Evolutionary conservation across 768 basidiomycete species (phyloP).

Genomic region (Dictyophora rubrovolvata): DNA sequence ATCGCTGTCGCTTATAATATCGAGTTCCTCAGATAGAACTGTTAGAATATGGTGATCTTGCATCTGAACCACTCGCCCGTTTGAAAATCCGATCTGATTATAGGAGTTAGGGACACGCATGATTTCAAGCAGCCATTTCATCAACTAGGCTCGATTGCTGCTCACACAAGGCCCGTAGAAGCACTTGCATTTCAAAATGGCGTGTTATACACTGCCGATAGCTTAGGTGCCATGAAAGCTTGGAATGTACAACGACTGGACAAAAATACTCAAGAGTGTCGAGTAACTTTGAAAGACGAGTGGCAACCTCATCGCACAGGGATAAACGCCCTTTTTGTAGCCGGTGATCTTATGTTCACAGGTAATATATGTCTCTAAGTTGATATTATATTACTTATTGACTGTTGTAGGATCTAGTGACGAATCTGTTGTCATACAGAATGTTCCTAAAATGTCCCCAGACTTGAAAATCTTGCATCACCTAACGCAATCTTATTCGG

Average conservation of each 20-base stretch:
- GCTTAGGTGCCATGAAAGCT: constrained; percentile 78
- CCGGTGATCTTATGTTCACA: constrained; percentile 77
- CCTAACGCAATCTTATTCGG: constrained; percentile 52
- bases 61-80: constrained; percentile 17
- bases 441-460: constrained; percentile 17
- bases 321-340: constrained; percentile 62
- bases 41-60: constrained; percentile 73
- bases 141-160: constrained; percentile 60
- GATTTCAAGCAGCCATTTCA: constrained; percentile 9
- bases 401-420: constrained; percentile 68
- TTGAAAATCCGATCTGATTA: constrained; percentile 27
- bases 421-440: constrained; percentile 61
- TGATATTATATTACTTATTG: background rate
- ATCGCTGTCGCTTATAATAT: constrained; percentile 55
- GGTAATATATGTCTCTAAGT: constrained; percentile 35
- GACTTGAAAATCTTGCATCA: constrained; percentile 33
- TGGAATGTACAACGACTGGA: constrained; percentile 58
- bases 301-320: constrained; percentile 70
- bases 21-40: constrained; percentile 84
- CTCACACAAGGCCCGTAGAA: constrained; percentile 84
- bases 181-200: constrained; percentile 50
- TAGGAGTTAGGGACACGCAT: constrained; percentile 12
- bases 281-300: constrained; percentile 41
- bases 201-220: constrained; percentile 76
- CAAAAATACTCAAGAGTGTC: constrained; percentile 37